Evolutionary conservation across 306 rosid species (phyloP).

Genomic region (Acacia crassicarpa): DNA sequence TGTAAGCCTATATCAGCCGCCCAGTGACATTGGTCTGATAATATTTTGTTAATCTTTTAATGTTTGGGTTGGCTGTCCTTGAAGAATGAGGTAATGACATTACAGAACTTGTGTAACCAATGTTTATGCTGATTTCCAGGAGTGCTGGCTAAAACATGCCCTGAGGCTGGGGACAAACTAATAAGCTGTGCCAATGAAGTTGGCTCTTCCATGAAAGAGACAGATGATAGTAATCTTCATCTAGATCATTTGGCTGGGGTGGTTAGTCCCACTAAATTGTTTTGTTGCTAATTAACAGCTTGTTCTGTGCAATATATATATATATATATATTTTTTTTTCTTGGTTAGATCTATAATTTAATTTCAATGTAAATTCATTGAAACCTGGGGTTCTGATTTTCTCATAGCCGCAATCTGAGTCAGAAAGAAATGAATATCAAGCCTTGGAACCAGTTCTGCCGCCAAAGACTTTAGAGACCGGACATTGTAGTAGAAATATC

Average conservation of each 20-base stretch:
- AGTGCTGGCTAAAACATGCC: conserved; percentile 32
- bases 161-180: conserved; percentile 40
- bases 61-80: background rate
- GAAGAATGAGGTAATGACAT: background rate
- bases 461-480: conserved; percentile 41
- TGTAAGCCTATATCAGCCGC: conserved; percentile 24
- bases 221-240: background rate
- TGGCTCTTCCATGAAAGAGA: conserved; percentile 35
- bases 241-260: background rate
- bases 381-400: conserved; percentile 4
- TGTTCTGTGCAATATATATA: background rate
- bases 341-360: conserved; percentile 1
- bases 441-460: conserved; percentile 33
- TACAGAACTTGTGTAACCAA: background rate
- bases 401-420: background rate
- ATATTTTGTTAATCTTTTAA: background rate
- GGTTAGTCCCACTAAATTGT: conserved; percentile 30
- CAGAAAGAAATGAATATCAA: conserved; percentile 2
- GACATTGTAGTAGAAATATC: conserved; percentile 42
- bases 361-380: background rate
- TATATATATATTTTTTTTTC: no score
- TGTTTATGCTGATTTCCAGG: conserved; percentile 39
- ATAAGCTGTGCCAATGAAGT: conserved; percentile 35
- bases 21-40: conserved; percentile 29
- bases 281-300: conserved; percentile 9